Percentiles rank a stretch among this genome's conserved stretches.
Evolutionary conservation across 2,329 filamentous ascomycete genomes (phyloP).

Genomic region (Trichoderma pleuroti): DNA sequence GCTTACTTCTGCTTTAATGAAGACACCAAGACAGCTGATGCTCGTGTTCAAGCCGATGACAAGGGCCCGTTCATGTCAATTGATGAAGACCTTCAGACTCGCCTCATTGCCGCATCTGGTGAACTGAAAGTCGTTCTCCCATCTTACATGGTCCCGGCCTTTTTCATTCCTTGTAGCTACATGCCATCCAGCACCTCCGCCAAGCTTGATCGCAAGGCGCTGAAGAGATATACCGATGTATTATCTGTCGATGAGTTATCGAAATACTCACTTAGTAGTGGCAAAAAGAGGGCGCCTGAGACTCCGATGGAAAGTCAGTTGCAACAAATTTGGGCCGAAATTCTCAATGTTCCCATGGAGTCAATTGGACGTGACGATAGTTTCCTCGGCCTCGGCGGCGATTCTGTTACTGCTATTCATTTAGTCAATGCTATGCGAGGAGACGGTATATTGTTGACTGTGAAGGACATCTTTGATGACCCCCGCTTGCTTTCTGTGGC

Average conservation of each 20-base stretch:
- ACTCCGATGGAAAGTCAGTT: constrained; percentile 11
- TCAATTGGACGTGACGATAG: constrained; percentile 31
- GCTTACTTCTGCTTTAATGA: constrained; percentile 7
- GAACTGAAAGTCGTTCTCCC: constrained; percentile 1
- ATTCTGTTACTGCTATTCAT: constrained; percentile 28
- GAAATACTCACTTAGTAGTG: background rate
- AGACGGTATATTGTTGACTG: constrained; percentile 10
- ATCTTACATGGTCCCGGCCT: constrained; percentile 13
- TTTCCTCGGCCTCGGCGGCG: constrained; percentile 30
- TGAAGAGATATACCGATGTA: background rate
- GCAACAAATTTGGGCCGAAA: constrained; percentile 15
- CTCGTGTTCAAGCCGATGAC: background rate
- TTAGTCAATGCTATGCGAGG: constrained; percentile 16
- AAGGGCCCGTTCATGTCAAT: constrained; percentile 14
- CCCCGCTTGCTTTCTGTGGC: constrained; percentile 17
- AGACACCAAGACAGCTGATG: background rate
- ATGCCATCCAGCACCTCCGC: constrained; percentile 3
- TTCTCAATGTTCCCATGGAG: background rate
- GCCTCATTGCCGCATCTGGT: constrained; percentile 10
- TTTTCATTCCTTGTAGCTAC: constrained; percentile 10
- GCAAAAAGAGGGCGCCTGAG: constrained; percentile 1
- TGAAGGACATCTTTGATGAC: constrained; percentile 23
- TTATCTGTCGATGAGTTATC: background rate
- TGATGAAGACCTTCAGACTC: constrained; percentile 11
- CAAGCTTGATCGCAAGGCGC: constrained; percentile 10